Evolutionary conservation across 805 yeast genomes (phyloP).

Genomic region (Saccharomycopsis microspora): DNA sequence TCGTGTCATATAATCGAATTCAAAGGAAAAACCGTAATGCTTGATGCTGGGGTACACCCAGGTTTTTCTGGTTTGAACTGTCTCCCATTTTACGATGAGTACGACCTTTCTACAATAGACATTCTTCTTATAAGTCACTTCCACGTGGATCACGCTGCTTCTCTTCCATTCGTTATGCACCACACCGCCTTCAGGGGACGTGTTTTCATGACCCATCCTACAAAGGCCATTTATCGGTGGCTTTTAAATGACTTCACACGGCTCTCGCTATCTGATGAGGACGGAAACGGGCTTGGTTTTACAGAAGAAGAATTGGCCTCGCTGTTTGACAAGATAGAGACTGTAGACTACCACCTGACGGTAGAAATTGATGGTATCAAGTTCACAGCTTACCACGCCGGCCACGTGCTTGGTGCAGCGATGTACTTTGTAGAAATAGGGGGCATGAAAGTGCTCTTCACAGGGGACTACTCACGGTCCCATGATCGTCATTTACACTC

Average conservation of each 20-base stretch:
- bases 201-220: slow-evolving; percentile 98
- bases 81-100: slow-evolving; percentile 91
- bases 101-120: slow-evolving; percentile 80
- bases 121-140: slow-evolving; percentile 84
- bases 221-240: slow-evolving; percentile 97
- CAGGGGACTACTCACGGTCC: slow-evolving; percentile 96
- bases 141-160: slow-evolving; percentile 97
- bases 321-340: slow-evolving; percentile 84
- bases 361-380: slow-evolving; percentile 88
- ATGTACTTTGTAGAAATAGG: slow-evolving; percentile 95
- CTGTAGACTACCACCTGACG: slow-evolving; percentile 92
- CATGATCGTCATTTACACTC: slow-evolving; percentile 89
- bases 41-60: slow-evolving; percentile 98
- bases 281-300: slow-evolving; percentile 42
- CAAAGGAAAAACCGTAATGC: slow-evolving; percentile 90
- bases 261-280: slow-evolving; percentile 54
- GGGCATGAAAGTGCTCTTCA: slow-evolving; percentile 76
- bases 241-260: slow-evolving; percentile 85
- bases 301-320: slow-evolving; percentile 83
- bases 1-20: slow-evolving; percentile 89
- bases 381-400: slow-evolving; percentile 98
- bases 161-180: slow-evolving; percentile 95
- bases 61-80: slow-evolving; percentile 85
- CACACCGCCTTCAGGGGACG: slow-evolving; percentile 91
- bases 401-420: slow-evolving; percentile 99